Evolutionary conservation across 441 rosid species (phyloP).

Genomic region (Pelargonium myrrhifolium): DNA sequence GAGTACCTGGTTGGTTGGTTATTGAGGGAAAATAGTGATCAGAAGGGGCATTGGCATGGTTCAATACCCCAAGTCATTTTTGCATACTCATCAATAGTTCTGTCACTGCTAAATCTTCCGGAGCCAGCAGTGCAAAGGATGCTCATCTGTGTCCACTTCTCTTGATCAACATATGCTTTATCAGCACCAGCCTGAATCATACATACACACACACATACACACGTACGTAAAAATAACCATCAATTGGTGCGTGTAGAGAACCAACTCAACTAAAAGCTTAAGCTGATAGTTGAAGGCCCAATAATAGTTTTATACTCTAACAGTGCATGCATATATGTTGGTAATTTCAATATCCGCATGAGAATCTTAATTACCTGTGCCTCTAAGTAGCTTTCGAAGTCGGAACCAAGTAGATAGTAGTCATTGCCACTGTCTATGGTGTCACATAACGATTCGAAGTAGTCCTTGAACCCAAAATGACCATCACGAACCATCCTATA

Average conservation of each 20-base stretch:
- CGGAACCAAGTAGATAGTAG: constrained; percentile 37
- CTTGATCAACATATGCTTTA: constrained; percentile 38
- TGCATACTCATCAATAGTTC: constrained; percentile 45
- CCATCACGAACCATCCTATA: constrained; percentile 42
- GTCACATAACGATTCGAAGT: constrained; percentile 41
- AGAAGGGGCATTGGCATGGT: constrained; percentile 38
- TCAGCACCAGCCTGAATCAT: constrained; percentile 42
- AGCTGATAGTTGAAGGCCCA: no score
- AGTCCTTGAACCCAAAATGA: constrained; percentile 36
- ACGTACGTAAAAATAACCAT: no score
- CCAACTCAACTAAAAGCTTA: no score
- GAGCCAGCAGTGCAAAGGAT: constrained; percentile 45
- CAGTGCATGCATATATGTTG: no score
- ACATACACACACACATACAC: background rate
- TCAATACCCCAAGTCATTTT: constrained; percentile 37
- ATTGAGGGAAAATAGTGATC: constrained; percentile 1
- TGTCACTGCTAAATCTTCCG: constrained; percentile 47
- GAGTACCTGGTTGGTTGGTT: background rate
- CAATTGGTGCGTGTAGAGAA: no score
- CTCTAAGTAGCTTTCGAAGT: constrained; percentile 43
- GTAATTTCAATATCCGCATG: background rate
- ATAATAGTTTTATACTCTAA: no score
- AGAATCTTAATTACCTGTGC: constrained; percentile 34
- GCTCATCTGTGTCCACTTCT: constrained; percentile 44
- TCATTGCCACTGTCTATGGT: constrained; percentile 34